Evolutionary conservation across 2,329 filamentous ascomycete species (phyloP), one percentile per base, ranked within the genome.

Genomic region (Sphaerulina musiva): DNA sequence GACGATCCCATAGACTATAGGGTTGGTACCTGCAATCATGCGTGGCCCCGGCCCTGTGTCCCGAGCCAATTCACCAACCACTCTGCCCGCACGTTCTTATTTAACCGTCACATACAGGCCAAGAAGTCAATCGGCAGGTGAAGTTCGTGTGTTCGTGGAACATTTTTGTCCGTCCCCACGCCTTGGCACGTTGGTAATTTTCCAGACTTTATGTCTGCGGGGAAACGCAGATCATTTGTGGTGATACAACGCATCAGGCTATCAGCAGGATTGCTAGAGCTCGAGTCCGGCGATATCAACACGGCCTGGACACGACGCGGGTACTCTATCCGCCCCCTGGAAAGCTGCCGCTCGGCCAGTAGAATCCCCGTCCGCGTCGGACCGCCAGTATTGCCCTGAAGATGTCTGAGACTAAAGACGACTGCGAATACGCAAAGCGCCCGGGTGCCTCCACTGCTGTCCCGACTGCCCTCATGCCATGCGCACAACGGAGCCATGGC

Each of bases 301-400:
- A 3, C 10, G n/a, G 17, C 6, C 8, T 36, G 7, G 10, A 8
- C 3, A 36, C 3, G 4, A 36, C 34, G 34, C 34, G 7, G 34
- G 3, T 36, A 36, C 12, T 10, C 12, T 12, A 36, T 36, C 10
- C 10, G n/a, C n/a, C n/a, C n/a, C n/a, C n/a, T n/a, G n/a, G n/a
- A 23, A 14, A 14, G 26, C 26, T 26, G 26, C 26, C 6, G 26
- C 26, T 3, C 26, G 26, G 40, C 40, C 3, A 42, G n/a, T 14
- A 42, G 8, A 23, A 49, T 12, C 23, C 17, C 47, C 23, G 47
- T 34, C 47, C 47, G 47, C 17, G 8, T 49, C 47, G 47, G 47
- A 42, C 36, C 47, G 47, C 7, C n/a, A 6, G 20, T 3, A 29
- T 34, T 48, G 38, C 47, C 11, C 12, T 20, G 23, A 40, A 32